Percentiles rank a stretch among this genome's conserved stretches.
These are phyloP conservation scores for Acanthamoeba royreba DNA, from an alignment of 208 protist genomes.

Conservation along the genomic window DNA sequence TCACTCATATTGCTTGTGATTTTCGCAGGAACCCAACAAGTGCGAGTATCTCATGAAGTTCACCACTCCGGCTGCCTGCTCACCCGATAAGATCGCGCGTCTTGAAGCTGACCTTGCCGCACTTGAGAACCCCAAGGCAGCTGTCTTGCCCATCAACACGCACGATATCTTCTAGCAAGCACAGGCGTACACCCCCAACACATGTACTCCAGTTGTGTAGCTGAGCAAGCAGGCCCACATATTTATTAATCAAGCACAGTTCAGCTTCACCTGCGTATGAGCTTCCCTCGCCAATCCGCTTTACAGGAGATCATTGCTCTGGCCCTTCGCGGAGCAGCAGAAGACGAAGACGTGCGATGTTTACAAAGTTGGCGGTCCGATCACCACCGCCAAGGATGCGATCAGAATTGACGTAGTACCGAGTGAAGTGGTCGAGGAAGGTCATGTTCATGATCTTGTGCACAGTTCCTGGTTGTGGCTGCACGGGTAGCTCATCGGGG, in stretches of 20 bases:
- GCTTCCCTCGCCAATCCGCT: too few relatives aligned
- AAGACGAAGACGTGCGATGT: background rate
- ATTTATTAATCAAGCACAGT: too few relatives aligned
- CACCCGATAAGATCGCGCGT: slow-evolving; percentile 26
- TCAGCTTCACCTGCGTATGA: too few relatives aligned
- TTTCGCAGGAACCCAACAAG: slow-evolving; percentile 72
- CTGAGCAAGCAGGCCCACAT: too few relatives aligned
- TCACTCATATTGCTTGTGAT: too few relatives aligned
- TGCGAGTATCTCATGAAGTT: slow-evolving; percentile 77
- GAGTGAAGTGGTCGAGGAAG: background rate
- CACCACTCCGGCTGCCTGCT: slow-evolving; percentile 68
- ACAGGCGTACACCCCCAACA: too few relatives aligned
- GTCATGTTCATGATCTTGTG: background rate
- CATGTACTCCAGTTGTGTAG: too few relatives aligned
- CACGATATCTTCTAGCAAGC: slow-evolving; percentile 22
- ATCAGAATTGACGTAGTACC: background rate
- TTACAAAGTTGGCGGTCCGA: background rate
- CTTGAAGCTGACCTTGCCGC: slow-evolving; percentile 33
- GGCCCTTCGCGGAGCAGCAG: too few relatives aligned
- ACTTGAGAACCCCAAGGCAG: background rate
- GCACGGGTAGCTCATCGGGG: background rate
- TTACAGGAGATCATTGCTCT: too few relatives aligned
- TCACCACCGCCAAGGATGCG: background rate
- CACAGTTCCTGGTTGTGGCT: background rate
- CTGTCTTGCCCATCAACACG: background rate